A percentile compares a stretch with the other conserved stretches of the same genome.
These are phyloP conservation scores for Phyllosticta citriasiana DNA, from an alignment of 2,329 filamentous ascomycete genomes.

Conservation along the genomic window DNA sequence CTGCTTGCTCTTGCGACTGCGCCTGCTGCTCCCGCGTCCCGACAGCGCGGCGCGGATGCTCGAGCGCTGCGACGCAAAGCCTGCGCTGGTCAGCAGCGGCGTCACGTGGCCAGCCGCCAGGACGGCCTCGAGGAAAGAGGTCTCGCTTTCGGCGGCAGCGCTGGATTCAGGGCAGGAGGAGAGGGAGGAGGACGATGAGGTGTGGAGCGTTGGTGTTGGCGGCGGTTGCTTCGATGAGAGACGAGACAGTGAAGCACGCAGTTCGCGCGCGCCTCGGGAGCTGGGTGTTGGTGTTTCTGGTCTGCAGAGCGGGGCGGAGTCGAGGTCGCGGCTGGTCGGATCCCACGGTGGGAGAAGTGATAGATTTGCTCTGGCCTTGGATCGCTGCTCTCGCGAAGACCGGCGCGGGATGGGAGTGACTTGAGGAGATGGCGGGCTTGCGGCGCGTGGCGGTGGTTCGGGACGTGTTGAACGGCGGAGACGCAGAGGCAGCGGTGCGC, in stretches of 20 bases:
- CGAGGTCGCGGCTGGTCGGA: background rate
- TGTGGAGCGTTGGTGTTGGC: background rate
- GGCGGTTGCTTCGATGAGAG: background rate
- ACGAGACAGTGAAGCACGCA: background rate
- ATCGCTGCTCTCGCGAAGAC: background rate
- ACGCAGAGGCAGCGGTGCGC: background rate
- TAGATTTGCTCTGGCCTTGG: background rate
- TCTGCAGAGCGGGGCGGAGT: background rate
- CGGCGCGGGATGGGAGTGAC: background rate
- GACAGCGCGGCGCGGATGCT: background rate
- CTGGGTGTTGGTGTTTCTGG: background rate
- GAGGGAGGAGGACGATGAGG: background rate
- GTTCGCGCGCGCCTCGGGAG: background rate
- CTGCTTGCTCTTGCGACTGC: background rate
- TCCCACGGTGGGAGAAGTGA: background rate
- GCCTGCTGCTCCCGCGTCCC: background rate
- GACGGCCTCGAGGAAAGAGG: slow-evolving; percentile 4
- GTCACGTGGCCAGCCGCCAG: slow-evolving; percentile 1
- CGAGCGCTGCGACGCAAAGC: background rate
- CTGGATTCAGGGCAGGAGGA: background rate
- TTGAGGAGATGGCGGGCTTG: background rate
- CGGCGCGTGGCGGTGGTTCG: background rate
- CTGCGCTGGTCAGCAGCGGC: background rate
- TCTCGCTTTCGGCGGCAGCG: background rate
- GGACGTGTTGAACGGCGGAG: background rate